Conservation (phyloP, 1,139 yeast species). For the Yamadazyma conglobata region DNA sequence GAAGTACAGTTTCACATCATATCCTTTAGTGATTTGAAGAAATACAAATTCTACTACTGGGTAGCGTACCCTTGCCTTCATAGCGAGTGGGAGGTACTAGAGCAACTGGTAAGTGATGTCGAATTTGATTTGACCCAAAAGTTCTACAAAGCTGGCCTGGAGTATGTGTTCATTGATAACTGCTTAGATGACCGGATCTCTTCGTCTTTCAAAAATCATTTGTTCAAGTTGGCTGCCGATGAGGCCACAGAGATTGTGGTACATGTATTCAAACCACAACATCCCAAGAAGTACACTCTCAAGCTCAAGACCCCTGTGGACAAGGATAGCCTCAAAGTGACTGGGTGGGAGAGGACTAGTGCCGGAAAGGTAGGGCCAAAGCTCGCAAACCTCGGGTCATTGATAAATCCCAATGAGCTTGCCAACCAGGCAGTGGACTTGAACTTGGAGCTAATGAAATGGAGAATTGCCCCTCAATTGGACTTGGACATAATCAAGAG, state of each 20-base stretch:
- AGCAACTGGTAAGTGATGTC: constrained; percentile 1
- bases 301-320: constrained; percentile 4
- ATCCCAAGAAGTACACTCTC: constrained; percentile 6
- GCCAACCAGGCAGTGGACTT: constrained; percentile 92
- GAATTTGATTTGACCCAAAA: constrained; percentile 6
- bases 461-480: constrained; percentile 87
- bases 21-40: constrained; percentile 83
- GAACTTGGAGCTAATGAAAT: constrained; percentile 88
- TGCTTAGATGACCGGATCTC: constrained; percentile 53
- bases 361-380: constrained; percentile 78
- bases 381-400: constrained; percentile 72
- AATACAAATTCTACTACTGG: constrained; percentile 88
- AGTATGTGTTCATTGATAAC: constrained; percentile 61
- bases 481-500: constrained; percentile 61
- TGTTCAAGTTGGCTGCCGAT: constrained; percentile 48
- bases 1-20: constrained; percentile 50
- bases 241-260: constrained; percentile 39
- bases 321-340: constrained; percentile 32
- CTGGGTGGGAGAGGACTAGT: constrained; percentile 89
- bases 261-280: constrained; percentile 23
- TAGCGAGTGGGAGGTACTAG: constrained; percentile 35
- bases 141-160: constrained; percentile 6
- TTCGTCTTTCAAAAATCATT: constrained; percentile 61
- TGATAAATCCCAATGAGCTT: constrained; percentile 74
- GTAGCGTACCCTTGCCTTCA: constrained; percentile 69